These are phyloP conservation scores for Diphasiastrum complanatum DNA, from an alignment of 83 land plant species.

Conservation along the genomic window DNA sequence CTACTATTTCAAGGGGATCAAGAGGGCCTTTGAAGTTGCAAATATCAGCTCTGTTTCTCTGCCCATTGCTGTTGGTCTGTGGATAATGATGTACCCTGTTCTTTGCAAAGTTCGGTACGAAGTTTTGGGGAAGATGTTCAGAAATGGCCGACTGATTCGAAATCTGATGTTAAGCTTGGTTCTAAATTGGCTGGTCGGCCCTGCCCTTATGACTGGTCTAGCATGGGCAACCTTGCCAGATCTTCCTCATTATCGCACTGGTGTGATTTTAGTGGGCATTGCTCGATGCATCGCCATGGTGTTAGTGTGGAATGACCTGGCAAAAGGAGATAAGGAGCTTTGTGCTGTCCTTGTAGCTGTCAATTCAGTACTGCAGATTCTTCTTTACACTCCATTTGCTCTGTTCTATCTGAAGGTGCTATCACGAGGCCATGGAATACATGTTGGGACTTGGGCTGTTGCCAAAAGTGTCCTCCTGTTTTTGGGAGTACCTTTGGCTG, in stretches of 20 bases:
- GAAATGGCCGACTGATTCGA: constrained; percentile 15
- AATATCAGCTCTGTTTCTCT: too few relatives aligned
- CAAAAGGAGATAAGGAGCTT: constrained; percentile 33
- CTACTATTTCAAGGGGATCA: too few relatives aligned
- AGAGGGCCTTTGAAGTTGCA: too few relatives aligned
- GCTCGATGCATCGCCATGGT: constrained; percentile 52
- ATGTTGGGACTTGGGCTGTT: constrained; percentile 35
- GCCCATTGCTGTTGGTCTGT: too few relatives aligned
- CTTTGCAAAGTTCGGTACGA: too few relatives aligned
- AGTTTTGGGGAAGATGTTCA: too few relatives aligned
- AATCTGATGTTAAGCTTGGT: constrained; percentile 24
- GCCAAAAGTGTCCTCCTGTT: constrained; percentile 41
- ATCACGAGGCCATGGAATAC: constrained; percentile 21
- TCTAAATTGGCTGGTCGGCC: constrained; percentile 39
- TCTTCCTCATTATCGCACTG: constrained; percentile 31
- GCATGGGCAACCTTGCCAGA: constrained; percentile 52
- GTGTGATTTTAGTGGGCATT: constrained; percentile 42
- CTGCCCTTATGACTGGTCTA: constrained; percentile 43
- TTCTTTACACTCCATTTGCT: constrained; percentile 33
- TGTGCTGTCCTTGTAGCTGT: constrained; percentile 44
- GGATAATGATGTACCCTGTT: too few relatives aligned
- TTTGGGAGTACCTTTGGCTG: constrained; percentile 30
- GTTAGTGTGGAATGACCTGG: constrained; percentile 44
- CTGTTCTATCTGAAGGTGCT: constrained; percentile 45
- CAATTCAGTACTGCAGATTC: constrained; percentile 36